Percentiles rank a stretch among this genome's conserved stretches.
Conservation (phyloP, 352 stramenopile species). For the Pythium insidiosum region DNA sequence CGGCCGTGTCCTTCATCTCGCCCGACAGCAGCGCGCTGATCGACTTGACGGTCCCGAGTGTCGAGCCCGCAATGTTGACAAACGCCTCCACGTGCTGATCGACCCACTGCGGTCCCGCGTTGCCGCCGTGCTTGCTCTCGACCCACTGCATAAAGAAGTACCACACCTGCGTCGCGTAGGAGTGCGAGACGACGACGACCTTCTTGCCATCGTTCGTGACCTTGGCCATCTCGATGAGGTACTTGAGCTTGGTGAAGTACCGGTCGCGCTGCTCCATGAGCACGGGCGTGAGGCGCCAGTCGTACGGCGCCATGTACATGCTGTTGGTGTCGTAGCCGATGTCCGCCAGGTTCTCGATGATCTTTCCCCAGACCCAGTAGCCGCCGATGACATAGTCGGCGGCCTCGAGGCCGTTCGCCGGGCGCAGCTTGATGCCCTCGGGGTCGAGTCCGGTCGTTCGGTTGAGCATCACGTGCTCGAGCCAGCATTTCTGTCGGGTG, state of each 20-base stretch:
- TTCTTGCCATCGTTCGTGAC: constrained; percentile 64
- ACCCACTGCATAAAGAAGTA: constrained; percentile 96
- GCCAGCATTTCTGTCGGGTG: constrained; percentile 91
- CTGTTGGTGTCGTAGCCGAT: constrained; percentile 91
- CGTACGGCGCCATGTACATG: constrained; percentile 85
- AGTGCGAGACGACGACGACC: constrained; percentile 90
- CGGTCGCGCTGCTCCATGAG: constrained; percentile 70
- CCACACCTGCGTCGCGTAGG: constrained; percentile 88
- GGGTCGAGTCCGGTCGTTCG: constrained; percentile 86
- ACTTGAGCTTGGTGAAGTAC: constrained; percentile 92
- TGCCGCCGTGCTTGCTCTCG: constrained; percentile 72
- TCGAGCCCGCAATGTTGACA: constrained; percentile 92
- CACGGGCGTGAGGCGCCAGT: constrained; percentile 75
- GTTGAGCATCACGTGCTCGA: constrained; percentile 90
- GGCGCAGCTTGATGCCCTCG: constrained; percentile 59
- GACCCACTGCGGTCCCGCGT: constrained; percentile 88
- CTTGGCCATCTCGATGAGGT: constrained; percentile 87
- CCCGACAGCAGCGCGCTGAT: constrained; percentile 90
- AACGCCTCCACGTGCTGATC: constrained; percentile 88
- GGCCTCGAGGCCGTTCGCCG: constrained; percentile 85
- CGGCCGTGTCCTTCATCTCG: constrained; percentile 93
- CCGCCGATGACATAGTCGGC: constrained; percentile 92
- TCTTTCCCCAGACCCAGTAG: constrained; percentile 94
- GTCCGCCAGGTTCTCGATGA: constrained; percentile 86
- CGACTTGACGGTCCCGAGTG: constrained; percentile 89